A percentile compares a stretch with the other conserved stretches of the same genome.
Evolutionary conservation across 1,139 yeast genomes (phyloP).

Genomic region (Nadsonia starkeyi-henricii): DNA sequence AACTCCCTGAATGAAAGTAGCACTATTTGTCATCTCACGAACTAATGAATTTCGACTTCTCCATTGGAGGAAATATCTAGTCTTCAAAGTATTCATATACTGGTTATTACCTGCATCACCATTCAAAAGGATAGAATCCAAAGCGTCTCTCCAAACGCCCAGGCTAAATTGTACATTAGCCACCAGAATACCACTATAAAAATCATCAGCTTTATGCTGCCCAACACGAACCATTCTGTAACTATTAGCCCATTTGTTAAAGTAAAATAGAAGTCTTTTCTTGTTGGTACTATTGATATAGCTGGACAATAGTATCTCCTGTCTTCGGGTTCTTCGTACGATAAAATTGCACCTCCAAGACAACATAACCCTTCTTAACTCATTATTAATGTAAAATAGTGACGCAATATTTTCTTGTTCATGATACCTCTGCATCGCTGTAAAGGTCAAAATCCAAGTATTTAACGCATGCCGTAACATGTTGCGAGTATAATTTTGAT

Average conservation of each 20-base stretch:
- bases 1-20: not conserved
- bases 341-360: not conserved
- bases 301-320: not conserved
- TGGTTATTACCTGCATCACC: not conserved
- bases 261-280: not conserved
- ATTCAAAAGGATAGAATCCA: not conserved
- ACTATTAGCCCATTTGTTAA: not conserved
- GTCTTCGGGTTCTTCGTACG: not conserved
- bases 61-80: not conserved
- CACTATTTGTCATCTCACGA: not conserved
- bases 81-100: not conserved
- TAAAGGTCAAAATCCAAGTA: not conserved
- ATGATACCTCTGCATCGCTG: not conserved
- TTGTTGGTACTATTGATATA: not conserved
- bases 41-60: not conserved
- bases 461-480: not conserved
- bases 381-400: not conserved
- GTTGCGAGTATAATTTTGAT: not conserved
- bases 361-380: not conserved
- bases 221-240: not conserved
- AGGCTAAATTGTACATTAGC: not conserved
- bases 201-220: not conserved
- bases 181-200: not conserved
- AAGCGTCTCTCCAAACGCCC: not conserved
- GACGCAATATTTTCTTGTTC: not conserved